Percentiles rank a stretch among this genome's conserved stretches.
Conservation (phyloP, 1,139 yeast species). For the Geotrichum australiense region DNA sequence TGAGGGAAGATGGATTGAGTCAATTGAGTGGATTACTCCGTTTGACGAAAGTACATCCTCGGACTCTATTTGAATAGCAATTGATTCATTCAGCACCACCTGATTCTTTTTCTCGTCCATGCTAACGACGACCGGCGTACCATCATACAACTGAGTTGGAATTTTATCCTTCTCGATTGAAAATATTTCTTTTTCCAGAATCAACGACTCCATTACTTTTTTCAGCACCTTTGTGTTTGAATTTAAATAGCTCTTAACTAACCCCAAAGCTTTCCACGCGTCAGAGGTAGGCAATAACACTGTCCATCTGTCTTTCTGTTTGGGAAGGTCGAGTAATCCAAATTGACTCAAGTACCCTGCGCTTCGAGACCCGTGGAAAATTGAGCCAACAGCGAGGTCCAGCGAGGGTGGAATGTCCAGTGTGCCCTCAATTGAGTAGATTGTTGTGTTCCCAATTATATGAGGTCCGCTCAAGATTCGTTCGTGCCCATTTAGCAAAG, state of each 20-base stretch:
- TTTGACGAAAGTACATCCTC: slow-evolving; percentile 69
- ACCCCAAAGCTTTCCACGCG: slow-evolving; percentile 64
- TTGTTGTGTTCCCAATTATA: slow-evolving; percentile 49
- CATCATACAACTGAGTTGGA: slow-evolving; percentile 30
- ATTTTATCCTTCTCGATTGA: slow-evolving; percentile 44
- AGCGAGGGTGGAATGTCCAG: slow-evolving; percentile 50
- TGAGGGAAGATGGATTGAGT: slow-evolving; percentile 51
- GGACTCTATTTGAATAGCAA: slow-evolving; percentile 31
- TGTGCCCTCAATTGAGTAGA: slow-evolving; percentile 54
- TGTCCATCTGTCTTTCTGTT: slow-evolving; percentile 57
- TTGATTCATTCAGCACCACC: not conserved
- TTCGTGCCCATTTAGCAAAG: slow-evolving; percentile 43
- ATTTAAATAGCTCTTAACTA: slow-evolving; percentile 55
- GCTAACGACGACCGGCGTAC: slow-evolving; percentile 31
- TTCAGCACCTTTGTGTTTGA: slow-evolving; percentile 46
- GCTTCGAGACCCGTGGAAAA: slow-evolving; percentile 48
- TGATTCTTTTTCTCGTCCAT: slow-evolving; percentile 24
- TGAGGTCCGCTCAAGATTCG: slow-evolving; percentile 41
- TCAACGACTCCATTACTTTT: slow-evolving; percentile 48
- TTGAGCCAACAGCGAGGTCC: slow-evolving; percentile 47
- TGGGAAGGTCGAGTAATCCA: slow-evolving; percentile 38
- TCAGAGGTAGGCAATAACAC: slow-evolving; percentile 70
- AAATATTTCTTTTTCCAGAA: slow-evolving; percentile 60
- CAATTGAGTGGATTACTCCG: slow-evolving; percentile 78
- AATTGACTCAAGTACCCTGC: slow-evolving; percentile 45